Evolutionary conservation across 805 yeast genomes (phyloP).

Genomic region (Candida anglica): DNA sequence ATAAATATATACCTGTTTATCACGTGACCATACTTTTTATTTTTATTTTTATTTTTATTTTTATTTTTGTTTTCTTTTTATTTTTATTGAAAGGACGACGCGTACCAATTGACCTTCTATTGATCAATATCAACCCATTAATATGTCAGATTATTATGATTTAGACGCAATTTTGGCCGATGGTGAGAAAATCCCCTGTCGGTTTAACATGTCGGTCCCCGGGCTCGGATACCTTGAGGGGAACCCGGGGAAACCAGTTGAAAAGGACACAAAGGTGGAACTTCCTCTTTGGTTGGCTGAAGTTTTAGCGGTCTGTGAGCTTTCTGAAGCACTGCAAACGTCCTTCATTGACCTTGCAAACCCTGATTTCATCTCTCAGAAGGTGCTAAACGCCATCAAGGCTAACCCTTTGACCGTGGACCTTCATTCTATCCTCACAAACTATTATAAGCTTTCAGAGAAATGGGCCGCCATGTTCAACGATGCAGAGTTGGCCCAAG

Average conservation of each 20-base stretch:
- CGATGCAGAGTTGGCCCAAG: conserved; percentile 57
- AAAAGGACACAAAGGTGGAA: conserved; percentile 61
- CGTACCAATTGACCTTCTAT: no score
- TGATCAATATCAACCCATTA: no score
- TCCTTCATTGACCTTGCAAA: conserved; percentile 64
- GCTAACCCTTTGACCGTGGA: conserved; percentile 67
- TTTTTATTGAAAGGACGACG: no score
- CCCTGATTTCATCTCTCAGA: conserved; percentile 65
- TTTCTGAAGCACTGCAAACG: conserved; percentile 22
- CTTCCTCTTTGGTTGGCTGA: conserved; percentile 90
- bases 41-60: no score
- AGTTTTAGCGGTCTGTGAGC: conserved; percentile 52
- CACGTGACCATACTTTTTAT: no score
- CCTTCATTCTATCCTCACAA: conserved; percentile 57
- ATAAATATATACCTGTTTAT: no score
- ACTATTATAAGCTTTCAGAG: conserved; percentile 66
- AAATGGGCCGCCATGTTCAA: conserved; percentile 75
- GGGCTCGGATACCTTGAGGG: conserved; percentile 87
- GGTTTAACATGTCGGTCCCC: conserved; percentile 73
- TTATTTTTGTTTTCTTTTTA: no score
- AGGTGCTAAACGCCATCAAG: conserved; percentile 78
- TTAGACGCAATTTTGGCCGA: conserved; percentile 74
- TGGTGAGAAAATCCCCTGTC: conserved; percentile 71
- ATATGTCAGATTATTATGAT: conserved; percentile 53
- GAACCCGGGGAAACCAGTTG: conserved; percentile 59